Base-by-base conservation (phyloP, 2,329 filamentous ascomycete genomes). In the Ophiostoma ulmi region DNA sequence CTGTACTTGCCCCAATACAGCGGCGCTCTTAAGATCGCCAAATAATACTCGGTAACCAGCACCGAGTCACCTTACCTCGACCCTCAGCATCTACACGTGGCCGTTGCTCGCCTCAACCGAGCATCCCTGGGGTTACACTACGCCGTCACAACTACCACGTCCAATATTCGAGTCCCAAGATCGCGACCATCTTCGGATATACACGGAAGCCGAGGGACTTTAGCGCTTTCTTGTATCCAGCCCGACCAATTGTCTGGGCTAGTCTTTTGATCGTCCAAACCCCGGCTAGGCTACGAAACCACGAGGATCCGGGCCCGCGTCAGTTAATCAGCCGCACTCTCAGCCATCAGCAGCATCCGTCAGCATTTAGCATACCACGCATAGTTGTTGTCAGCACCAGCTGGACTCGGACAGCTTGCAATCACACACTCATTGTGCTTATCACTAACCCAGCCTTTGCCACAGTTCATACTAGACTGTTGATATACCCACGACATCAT, bases 401-500 rank as follows among this genome's bases (percentile, higher is more conserved):
- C 22, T 14, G n/a, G 58, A 35, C 58, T 20, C 58, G 22, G 58
- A 63, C 26, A 63, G 38, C 36, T 66, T 38, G 36, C 63, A 36
- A 17, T 36, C 14, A 11, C 11, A 35, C 36, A n/a, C 10, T 17
- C 11, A 10, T 11, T 14, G 31, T 20, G 17, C 13, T 8, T 10
- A 4, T 63, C n/a, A n/a, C 61, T 70, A 68, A 69, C 66, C 13
- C 20, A 17, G 13, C 2, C n/a, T 26, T 20, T 10, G 22, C n/a
- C 13, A 31, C 52, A 69, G 58, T 69, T 70, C 36, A 67, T 61
- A 61, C 69, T 72, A 72, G 71, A 72, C 67, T 65, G 58, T 69
- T 52, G 67, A 72, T 69, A 72, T 72, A 72, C 69, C 70, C 71
- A 66, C 65, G 38, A 70, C 69, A 38, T 38, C 61, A 41, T 61